Base-by-base conservation (phyloP, 2,329 filamentous ascomycete genomes). In the Cercospora sesami region DNA sequence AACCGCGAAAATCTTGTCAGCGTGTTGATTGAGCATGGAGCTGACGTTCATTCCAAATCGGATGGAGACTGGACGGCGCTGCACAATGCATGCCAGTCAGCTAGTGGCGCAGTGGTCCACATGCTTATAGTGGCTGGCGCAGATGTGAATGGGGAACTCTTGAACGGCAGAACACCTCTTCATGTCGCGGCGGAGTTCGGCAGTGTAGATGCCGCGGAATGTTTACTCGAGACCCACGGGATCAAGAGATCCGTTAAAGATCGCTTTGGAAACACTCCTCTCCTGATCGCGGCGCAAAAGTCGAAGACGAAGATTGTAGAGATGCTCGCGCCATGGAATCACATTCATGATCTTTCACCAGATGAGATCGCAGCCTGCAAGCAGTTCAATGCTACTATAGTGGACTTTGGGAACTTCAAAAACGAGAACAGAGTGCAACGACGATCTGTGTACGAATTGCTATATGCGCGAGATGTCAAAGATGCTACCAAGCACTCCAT, bases 31-130 rank as follows among this genome's bases (percentile, higher is more conserved):
- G 89, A 93, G 74, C 97, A 94, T 94, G 94, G 94, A 62, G 94
- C 95, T 51, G 94, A 93, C 77, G 92, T 97, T 9, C 92, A 96
- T 79, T 90, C 92, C 48, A 89, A 87, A 39, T 95, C 98, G 75
- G 93, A 97, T 79, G 91, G 94, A 72, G 94, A 94, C 31, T 94
- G 97, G 79, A 96, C 94, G 0, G 93, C 94, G 3, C 82, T 99
- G 73, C 95, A 99, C 78, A 69, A 72, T 64, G 66, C 72, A 60
- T 71, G 70, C n/a, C 65, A 65, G 10, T 64, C 69, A 7, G 69
- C 64, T 26, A 65, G 68, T 4, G 26, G 31, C n/a, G 36, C 67
- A 12, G 61, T 75, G 14, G 67, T 76, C 6, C 67, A 71, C 36
- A 61, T 71, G 12, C 69, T 76, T 2, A 60, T 77, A 3, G 65